Evolutionary conservation across 441 rosid species (phyloP), one percentile per base, ranked within the genome.

Genomic region (Gossypium schwendimanii): DNA sequence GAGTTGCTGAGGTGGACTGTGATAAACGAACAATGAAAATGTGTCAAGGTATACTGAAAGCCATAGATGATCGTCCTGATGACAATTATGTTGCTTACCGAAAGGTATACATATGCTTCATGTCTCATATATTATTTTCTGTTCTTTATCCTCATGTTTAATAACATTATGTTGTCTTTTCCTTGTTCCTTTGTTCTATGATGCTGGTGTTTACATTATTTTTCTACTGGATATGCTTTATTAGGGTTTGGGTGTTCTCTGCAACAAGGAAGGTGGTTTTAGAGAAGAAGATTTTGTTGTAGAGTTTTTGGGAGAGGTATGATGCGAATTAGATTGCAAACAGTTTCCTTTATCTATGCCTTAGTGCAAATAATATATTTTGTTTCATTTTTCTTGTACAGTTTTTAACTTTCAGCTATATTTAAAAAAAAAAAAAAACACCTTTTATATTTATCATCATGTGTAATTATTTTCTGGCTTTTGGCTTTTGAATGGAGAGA

Each of bases 221-320:
- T 52, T 44, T 17, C 70, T 62, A 33, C 76, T 80, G 75, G 74
- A 71, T 80, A 53, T 83, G 77, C 64, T 45, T 80, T 63, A 70
- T 57, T 78, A 96, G 99, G 99, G 99, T 55, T 97, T 96, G 66
- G 99, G 99, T 66, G 99, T 96, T 80, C 97, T 96, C 79, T 96
- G 99, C 88, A 86, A 92, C 84, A 93, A 92, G 84, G 86, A 86
- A 84, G 90, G 89, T 82, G 99, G 99, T 75, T 96, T 96, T 81
- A 91, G 85, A 75, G 87, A 78, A 63, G 98, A 96, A 15, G 99
- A 96, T 80, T 96, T 96, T 81, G 93, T 96, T 84, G 98, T 96
- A 79, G 98, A 96, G 82, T 96, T 96, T 84, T 79, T 96, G 80
- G 99, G 99, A 85, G 99, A 96, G 99, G 99, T 96, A 83, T 69